Percentiles rank a stretch among this genome's conserved stretches.
phyloP scores from a whole-genome alignment of 176 grass and related monocot genomes.

The Tuctoria greenei region DNA sequence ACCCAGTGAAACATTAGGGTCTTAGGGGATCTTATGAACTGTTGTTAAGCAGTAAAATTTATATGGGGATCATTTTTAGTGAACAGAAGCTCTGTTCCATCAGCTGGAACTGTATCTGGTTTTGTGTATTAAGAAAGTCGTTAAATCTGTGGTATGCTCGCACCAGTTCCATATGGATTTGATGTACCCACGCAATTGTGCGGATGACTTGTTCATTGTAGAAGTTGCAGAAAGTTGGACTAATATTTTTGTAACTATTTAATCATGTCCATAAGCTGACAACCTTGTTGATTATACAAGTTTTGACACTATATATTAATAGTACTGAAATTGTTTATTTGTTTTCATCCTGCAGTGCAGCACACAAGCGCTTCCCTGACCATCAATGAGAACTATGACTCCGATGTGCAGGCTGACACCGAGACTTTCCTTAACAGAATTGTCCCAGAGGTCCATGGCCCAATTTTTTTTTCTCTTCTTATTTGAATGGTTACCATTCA shows the following conservation, averaged over 20 bases:
- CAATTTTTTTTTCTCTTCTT: not conserved
- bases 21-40: not conserved
- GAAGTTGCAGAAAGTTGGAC: not conserved
- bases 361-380: slow-evolving; percentile 98
- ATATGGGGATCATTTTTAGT: not conserved
- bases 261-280: not conserved
- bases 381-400: slow-evolving; percentile 96
- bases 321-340: slow-evolving; percentile 36
- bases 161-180: not conserved
- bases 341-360: slow-evolving; percentile 62
- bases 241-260: not conserved
- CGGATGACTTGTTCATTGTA: not conserved
- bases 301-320: not conserved
- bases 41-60: not conserved
- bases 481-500: not conserved
- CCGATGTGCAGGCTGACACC: slow-evolving; percentile 87
- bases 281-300: slow-evolving; percentile 17
- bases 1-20: not conserved
- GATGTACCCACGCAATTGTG: not conserved
- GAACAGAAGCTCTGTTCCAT: not conserved
- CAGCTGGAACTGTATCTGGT: not conserved
- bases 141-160: not conserved
- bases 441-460: slow-evolving; percentile 70
- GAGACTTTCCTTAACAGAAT: slow-evolving; percentile 91
- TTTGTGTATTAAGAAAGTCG: not conserved